These are phyloP conservation scores for Pyrenula massariospora DNA, from an alignment of 495 filamentous ascomycete genomes.

Conservation along the genomic window DNA sequence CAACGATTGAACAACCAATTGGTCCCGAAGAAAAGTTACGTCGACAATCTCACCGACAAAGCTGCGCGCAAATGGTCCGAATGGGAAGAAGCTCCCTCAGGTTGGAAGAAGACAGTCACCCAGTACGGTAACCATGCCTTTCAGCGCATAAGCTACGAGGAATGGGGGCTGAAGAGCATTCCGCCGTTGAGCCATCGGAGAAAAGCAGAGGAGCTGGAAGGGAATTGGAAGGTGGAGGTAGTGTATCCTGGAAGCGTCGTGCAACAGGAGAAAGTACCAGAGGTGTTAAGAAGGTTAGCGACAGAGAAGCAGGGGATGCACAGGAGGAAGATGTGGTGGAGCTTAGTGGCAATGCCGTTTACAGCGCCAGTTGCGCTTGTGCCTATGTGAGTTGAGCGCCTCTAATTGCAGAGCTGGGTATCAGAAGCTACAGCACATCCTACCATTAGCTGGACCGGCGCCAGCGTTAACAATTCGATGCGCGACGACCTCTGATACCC, in stretches of 20 bases:
- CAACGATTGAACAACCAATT: slow-evolving; percentile 48
- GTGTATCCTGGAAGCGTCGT: slow-evolving; percentile 65
- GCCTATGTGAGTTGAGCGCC: slow-evolving; percentile 70
- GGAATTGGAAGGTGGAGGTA: slow-evolving; percentile 58
- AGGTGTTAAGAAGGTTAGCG: slow-evolving; percentile 49
- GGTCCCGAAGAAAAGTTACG: slow-evolving; percentile 34
- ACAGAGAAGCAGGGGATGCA: slow-evolving; percentile 76
- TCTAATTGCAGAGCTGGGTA: background rate
- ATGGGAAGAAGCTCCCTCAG: slow-evolving; percentile 75
- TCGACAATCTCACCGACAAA: slow-evolving; percentile 55
- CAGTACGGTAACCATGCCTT: slow-evolving; percentile 76
- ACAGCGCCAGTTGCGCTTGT: slow-evolving; percentile 68
- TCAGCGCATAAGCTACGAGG: slow-evolving; percentile 82
- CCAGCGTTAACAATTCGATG: too few species aligned
- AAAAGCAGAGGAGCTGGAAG: slow-evolving; percentile 48
- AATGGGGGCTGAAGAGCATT: slow-evolving; percentile 95
- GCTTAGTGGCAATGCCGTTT: slow-evolving; percentile 72
- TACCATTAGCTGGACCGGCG: background rate
- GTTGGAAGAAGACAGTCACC: slow-evolving; percentile 81
- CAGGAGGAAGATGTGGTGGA: slow-evolving; percentile 63
- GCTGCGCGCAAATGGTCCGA: slow-evolving; percentile 63
- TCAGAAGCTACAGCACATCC: background rate
- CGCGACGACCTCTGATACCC: too few species aligned
- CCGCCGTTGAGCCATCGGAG: slow-evolving; percentile 65
- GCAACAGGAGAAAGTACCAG: slow-evolving; percentile 42